Evolutionary conservation across 164 flowering plant species (phyloP).

Genomic region (Euptelea pleiosperma): DNA sequence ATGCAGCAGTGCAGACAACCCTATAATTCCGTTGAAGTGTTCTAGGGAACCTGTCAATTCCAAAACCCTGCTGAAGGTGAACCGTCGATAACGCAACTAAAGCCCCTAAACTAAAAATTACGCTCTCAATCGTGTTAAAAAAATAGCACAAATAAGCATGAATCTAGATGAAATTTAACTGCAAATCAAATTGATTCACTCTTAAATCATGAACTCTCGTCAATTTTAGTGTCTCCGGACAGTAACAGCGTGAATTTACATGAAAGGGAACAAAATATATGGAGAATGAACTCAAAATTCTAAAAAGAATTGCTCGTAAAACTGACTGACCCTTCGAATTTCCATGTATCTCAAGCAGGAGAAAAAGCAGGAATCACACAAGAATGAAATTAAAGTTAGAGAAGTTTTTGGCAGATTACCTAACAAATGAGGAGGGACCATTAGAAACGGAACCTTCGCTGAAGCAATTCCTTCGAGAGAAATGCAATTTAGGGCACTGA

Average conservation of each 20-base stretch:
- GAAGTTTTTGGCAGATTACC: conserved; percentile 26
- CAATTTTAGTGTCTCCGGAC: not conserved
- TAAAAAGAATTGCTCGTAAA: too few species aligned
- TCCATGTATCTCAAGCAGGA: not conserved
- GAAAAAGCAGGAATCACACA: not conserved
- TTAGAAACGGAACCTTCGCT: conserved; percentile 15
- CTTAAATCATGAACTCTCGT: not conserved
- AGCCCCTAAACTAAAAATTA: not conserved
- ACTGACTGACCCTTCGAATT: not conserved
- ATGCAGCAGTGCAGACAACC: conserved; percentile 52
- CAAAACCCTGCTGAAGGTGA: conserved; percentile 10
- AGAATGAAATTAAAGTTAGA: not conserved
- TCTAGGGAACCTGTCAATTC: conserved; percentile 37
- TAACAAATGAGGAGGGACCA: conserved; percentile 23
- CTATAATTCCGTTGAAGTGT: conserved; percentile 14
- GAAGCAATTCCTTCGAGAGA: conserved; percentile 13
- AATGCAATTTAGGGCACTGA: conserved; percentile 28
- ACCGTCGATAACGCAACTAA: not conserved
- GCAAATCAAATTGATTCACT: too few species aligned
- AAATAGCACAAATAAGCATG: not conserved
- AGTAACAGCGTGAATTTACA: not conserved
- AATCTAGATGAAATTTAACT: not conserved
- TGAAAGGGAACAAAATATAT: not conserved
- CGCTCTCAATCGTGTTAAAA: too few species aligned
- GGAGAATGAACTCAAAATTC: not conserved